Conservation (phyloP, 805 yeast species). For the Maudiozyma pseudohumilis region DNA sequence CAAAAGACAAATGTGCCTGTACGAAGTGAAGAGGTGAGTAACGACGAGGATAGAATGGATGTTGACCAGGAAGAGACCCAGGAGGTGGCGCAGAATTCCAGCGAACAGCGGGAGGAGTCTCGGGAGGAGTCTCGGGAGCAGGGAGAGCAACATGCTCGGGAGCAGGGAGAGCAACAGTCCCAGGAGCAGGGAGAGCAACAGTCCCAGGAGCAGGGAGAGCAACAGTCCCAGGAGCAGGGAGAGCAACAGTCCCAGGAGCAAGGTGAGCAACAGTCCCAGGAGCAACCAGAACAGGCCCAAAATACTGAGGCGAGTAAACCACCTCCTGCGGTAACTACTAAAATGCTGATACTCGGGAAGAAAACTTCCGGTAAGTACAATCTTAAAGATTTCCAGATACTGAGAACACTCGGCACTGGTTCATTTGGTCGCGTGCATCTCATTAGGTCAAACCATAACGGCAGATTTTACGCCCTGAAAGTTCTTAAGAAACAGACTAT, state of each 20-base stretch:
- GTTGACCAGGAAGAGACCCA: not conserved
- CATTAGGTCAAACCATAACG: constrained; percentile 80
- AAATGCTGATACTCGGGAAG: constrained; percentile 9
- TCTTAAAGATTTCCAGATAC: constrained; percentile 66
- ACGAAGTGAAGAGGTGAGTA: not conserved
- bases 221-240: constrained; percentile 1
- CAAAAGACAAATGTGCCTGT: not conserved
- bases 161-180: too few species aligned
- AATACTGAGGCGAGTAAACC: not conserved
- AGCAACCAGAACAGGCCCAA: not conserved
- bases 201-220: not conserved
- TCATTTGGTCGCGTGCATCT: constrained; percentile 92
- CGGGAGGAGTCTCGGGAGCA: too few species aligned
- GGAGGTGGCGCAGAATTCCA: too few species aligned
- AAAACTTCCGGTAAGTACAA: constrained; percentile 60
- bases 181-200: not conserved
- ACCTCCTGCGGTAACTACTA: constrained; percentile 1
- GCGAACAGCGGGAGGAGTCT: not conserved
- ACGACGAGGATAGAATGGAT: not conserved
- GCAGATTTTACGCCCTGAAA: constrained; percentile 87
- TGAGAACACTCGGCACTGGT: constrained; percentile 89
- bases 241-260: not conserved
- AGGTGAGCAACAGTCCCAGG: not conserved
- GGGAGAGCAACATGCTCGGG: too few species aligned
- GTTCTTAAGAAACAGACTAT: constrained; percentile 80